Evolutionary conservation across 768 basidiomycete genomes (phyloP).

Genomic region (Dentipellis fragilis): DNA sequence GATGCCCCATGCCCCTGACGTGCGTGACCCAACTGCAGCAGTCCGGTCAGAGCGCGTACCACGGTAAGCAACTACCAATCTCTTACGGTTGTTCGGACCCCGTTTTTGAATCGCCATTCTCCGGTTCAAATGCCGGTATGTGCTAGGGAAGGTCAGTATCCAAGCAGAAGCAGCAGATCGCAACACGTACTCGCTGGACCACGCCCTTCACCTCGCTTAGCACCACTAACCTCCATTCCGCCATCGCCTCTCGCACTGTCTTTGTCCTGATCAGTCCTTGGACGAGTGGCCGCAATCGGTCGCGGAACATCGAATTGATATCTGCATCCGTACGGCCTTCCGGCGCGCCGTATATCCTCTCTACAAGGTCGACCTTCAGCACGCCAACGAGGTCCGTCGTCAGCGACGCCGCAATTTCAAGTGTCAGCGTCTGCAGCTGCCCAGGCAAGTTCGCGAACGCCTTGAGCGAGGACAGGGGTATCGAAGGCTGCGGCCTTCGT

Average conservation of each 20-base stretch:
- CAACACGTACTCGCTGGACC: constrained; percentile 45
- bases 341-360: constrained; percentile 28
- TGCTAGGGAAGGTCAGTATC: constrained; percentile 27
- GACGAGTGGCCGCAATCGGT: constrained; percentile 62
- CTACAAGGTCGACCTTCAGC: constrained; percentile 54
- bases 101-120: constrained; percentile 36
- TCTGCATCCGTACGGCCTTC: constrained; percentile 19
- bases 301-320: constrained; percentile 34
- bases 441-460: constrained; percentile 71
- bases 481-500: constrained; percentile 5
- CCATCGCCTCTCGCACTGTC: constrained; percentile 56
- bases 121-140: constrained; percentile 47
- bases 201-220: constrained; percentile 48
- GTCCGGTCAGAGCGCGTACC: background rate
- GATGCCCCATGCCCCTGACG: constrained; percentile 57
- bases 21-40: constrained; percentile 42
- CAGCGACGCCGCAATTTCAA: constrained; percentile 68
- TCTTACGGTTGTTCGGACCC: constrained; percentile 7
- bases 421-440: constrained; percentile 59
- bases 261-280: constrained; percentile 68
- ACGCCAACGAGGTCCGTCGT: constrained; percentile 70
- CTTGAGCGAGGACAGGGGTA: constrained; percentile 57
- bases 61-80: background rate
- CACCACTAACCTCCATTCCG: constrained; percentile 63
- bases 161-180: background rate